Conservation (phyloP, 352 stramenopile genomes). For the Phytophthora ohioensis region DNA sequence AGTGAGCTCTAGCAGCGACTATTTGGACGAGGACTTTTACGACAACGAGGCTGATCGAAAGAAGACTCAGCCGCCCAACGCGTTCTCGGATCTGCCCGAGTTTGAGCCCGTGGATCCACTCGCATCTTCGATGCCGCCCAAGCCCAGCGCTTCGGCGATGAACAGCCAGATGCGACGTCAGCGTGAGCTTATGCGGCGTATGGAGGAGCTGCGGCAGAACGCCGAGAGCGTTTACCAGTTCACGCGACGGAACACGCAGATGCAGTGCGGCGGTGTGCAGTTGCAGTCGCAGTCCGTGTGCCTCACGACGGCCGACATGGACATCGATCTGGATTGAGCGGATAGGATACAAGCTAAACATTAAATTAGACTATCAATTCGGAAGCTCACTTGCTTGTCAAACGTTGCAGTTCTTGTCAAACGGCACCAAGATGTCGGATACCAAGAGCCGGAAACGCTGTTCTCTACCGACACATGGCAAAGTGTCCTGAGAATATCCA, state of each 20-base stretch:
- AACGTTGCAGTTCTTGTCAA: slow-evolving; percentile 7
- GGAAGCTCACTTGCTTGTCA: slow-evolving; percentile 9
- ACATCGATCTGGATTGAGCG: slow-evolving; percentile 23
- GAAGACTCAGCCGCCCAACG: slow-evolving; percentile 31
- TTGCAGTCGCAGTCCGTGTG: slow-evolving; percentile 25
- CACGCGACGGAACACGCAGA: slow-evolving; percentile 36
- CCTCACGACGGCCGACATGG: slow-evolving; percentile 8
- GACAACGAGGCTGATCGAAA: slow-evolving; percentile 30
- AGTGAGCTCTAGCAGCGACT: slow-evolving; percentile 27
- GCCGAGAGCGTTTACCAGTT: slow-evolving; percentile 47
- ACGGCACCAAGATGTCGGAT: slow-evolving; percentile 8
- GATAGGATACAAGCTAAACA: neutral
- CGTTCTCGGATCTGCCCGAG: slow-evolving; percentile 25
- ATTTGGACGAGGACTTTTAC: slow-evolving; percentile 29
- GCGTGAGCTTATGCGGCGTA: slow-evolving; percentile 37
- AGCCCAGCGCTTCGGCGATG: slow-evolving; percentile 17
- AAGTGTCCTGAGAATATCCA: slow-evolving; percentile 9
- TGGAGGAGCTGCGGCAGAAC: slow-evolving; percentile 42
- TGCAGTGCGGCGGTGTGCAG: slow-evolving; percentile 21
- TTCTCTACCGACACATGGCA: slow-evolving; percentile 22
- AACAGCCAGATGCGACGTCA: slow-evolving; percentile 18
- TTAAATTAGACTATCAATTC: slow-evolving; percentile 19
- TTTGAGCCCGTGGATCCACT: slow-evolving; percentile 22
- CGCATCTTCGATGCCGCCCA: slow-evolving; percentile 27
- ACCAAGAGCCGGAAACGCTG: slow-evolving; percentile 10